These are phyloP conservation scores for Aspergillus sp. DNA, from an alignment of 2,329 filamentous ascomycete genomes.

Conservation along the genomic window DNA sequence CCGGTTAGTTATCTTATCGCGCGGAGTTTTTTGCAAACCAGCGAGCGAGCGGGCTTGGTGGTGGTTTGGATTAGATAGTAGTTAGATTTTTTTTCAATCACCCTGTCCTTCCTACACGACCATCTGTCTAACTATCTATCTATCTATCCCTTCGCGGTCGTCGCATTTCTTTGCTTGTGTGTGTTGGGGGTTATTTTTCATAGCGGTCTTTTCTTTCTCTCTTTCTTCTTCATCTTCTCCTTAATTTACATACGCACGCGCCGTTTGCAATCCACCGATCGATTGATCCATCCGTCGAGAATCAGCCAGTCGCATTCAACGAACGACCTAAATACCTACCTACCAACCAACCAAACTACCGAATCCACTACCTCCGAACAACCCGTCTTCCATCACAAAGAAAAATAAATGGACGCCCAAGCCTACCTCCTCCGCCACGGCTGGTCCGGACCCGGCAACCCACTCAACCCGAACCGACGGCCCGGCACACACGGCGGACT, in stretches of 20 bases:
- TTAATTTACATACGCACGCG: too few species aligned
- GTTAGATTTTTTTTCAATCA: neutral
- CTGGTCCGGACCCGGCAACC: constrained; percentile 87
- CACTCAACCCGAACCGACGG: constrained; percentile 68
- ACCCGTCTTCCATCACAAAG: neutral
- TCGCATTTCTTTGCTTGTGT: neutral
- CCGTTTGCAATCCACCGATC: neutral
- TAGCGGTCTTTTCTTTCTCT: neutral
- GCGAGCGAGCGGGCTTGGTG: too few species aligned
- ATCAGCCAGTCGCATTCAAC: too few species aligned
- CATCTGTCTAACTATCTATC: neutral
- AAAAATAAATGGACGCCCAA: constrained; percentile 71
- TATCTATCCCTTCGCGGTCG: neutral
- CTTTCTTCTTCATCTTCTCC: neutral
- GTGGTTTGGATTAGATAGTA: neutral
- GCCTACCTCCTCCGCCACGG: constrained; percentile 82
- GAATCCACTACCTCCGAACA: neutral
- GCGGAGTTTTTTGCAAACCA: too few species aligned
- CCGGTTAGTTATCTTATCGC: neutral
- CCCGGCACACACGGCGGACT: constrained; percentile 60
- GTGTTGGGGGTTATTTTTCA: too few species aligned
- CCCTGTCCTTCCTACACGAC: neutral
- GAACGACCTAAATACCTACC: too few species aligned
- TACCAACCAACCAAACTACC: neutral
- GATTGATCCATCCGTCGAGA: too few species aligned